These are phyloP conservation scores for Leishmania aethiopica DNA, from an alignment of 208 protist genomes.

Conservation along the genomic window DNA sequence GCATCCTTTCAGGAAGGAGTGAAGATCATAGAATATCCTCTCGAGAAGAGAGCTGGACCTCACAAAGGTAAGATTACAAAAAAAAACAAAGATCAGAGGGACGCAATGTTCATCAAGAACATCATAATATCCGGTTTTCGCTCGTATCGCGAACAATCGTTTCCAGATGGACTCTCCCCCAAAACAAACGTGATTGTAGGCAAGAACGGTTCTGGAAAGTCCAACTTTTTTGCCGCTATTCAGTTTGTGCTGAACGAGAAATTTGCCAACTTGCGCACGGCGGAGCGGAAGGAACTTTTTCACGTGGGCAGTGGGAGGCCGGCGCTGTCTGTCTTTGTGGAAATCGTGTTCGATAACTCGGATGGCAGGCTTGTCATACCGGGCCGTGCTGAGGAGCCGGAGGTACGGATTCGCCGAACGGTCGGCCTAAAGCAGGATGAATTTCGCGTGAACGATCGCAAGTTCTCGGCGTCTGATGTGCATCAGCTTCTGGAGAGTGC, in stretches of 20 bases:
- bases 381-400: conserved; percentile 76
- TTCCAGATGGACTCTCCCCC: conserved; percentile 80
- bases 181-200: conserved; percentile 93
- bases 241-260: conserved; percentile 97
- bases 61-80: too few relatives aligned
- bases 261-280: conserved; percentile 80
- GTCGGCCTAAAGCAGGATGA: conserved; percentile 99
- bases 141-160: conserved; percentile 91
- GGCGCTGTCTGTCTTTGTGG: conserved; percentile 96
- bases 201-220: conserved; percentile 97
- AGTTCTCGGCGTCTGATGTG: conserved; percentile 92
- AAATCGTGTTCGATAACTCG: conserved; percentile 99
- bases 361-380: conserved; percentile 96
- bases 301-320: conserved; percentile 92
- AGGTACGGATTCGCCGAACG: conserved; percentile 96
- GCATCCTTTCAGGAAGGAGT: too few relatives aligned
- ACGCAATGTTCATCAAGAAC: conserved; percentile 92
- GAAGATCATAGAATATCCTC: too few relatives aligned
- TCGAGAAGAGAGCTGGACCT: too few relatives aligned
- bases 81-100: not conserved
- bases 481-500: conserved; percentile 98
- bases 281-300: conserved; percentile 95
- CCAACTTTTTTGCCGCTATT: conserved; percentile 97
- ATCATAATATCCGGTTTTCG: conserved; percentile 94
- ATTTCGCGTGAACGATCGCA: conserved; percentile 97